Base-by-base conservation (phyloP, 2,329 filamentous ascomycete genomes). In the Diaporthe citriasiana region DNA sequence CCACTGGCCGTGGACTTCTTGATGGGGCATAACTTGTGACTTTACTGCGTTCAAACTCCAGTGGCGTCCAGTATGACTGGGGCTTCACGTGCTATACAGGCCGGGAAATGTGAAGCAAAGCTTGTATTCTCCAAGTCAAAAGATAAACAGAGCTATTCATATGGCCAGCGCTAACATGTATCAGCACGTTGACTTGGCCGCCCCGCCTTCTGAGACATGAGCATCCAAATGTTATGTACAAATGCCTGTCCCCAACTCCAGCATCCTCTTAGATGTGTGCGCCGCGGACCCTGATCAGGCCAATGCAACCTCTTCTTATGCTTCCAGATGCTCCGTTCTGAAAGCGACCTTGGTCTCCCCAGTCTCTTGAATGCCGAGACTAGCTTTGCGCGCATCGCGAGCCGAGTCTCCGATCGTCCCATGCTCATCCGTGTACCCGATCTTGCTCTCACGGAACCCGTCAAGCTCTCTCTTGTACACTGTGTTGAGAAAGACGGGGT, bases 401-500 rank as follows among this genome's bases (percentile, higher is more conserved):
- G 71, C 22, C 13, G 71, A 45, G 45, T 74, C 71, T 33, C 65
- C 71, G 40, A 75, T 70, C 47, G 47, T 63, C 30, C 68, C 70
- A 45, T 65, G 45, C 69, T 76, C 76, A 22, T 75, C 75, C 40
- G 60, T 27, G 47, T 77, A 77, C 12, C 75, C 76, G 40, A 77
- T 76, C 75, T 74, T 74, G 1, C 91, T 88, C 70, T 87, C 83
- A 51, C 87, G 84, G 79, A 94, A 94, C 1, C 85, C 82, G 0
- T 91, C 90, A 1, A 92, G 73, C 73, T 77, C 76, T 33, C 47
- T 42, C 65, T 72, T 71, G 70, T 75, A 77, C 3, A 74, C 83
- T 76, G 93, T 93, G 81, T 94, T 94, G 75, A 91, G 89, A n/a
- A 86, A 86, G 30, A 89, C 47, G 0, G 89, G 86, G 75, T 91